Conservation (phyloP, 257 asterid genomes). For the Solanum medicagineum region DNA sequence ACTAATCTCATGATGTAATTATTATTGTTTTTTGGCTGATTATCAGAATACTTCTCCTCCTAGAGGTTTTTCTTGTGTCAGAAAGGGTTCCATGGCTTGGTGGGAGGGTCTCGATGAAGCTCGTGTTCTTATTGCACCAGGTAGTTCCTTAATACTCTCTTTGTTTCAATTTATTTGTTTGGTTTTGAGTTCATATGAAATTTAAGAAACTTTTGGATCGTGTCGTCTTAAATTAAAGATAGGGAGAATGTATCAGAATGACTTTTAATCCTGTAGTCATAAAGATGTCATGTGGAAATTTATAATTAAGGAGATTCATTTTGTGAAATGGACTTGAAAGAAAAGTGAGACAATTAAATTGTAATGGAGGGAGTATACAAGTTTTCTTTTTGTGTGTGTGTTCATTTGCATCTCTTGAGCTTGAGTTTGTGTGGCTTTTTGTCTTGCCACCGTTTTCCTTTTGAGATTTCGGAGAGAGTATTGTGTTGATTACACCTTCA, state of each 20-base stretch:
- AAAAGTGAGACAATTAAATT: too few species aligned
- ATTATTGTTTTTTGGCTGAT: background rate
- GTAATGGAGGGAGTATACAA: too few species aligned
- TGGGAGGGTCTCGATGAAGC: constrained; percentile 56
- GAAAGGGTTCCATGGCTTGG: constrained; percentile 50
- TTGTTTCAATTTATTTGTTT: too few species aligned
- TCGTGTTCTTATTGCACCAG: constrained; percentile 70
- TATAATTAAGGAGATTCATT: too few species aligned
- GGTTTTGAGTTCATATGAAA: too few species aligned
- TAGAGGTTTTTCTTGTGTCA: background rate
- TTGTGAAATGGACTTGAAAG: too few species aligned
- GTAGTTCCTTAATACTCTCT: constrained; percentile 10
- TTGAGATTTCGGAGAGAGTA: background rate
- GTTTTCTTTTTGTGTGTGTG: background rate
- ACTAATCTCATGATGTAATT: background rate
- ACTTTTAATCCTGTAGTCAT: too few species aligned
- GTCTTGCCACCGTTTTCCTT: background rate
- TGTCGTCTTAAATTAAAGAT: too few species aligned
- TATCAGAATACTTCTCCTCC: background rate
- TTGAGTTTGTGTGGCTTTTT: background rate
- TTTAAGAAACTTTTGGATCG: too few species aligned
- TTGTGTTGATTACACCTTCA: background rate
- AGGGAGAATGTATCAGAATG: too few species aligned
- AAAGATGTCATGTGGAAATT: too few species aligned
- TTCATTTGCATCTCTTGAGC: background rate